phyloP scores from a whole-genome alignment of 768 basidiomycete species.

The Psilocybe cyanescens region DNA sequence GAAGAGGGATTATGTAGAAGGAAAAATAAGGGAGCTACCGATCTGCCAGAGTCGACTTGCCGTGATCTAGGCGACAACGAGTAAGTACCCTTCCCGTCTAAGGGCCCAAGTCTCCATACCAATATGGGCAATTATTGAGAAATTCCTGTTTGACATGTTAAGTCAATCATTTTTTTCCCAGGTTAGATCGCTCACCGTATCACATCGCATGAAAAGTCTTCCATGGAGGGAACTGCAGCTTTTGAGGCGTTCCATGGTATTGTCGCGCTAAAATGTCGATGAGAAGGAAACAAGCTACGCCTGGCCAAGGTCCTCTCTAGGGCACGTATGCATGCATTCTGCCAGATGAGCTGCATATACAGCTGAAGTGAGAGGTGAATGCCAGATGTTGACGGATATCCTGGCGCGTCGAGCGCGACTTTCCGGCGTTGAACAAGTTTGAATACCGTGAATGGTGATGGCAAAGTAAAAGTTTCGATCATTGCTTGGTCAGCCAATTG shows the following conservation, averaged over 20 bases:
- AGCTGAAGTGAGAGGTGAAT: constrained; percentile 2
- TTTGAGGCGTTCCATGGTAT: constrained; percentile 27
- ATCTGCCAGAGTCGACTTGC: constrained; percentile 94
- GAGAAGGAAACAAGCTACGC: not conserved
- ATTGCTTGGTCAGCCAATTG: constrained; percentile 23
- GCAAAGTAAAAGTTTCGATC: constrained; percentile 12
- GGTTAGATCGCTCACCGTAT: constrained; percentile 54
- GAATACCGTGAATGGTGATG: not conserved
- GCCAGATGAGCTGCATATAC: constrained; percentile 31
- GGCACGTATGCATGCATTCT: constrained; percentile 28
- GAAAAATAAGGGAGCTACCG: constrained; percentile 49
- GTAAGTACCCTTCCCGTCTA: not conserved
- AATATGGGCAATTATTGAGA: constrained; percentile 97
- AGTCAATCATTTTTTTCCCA: not conserved
- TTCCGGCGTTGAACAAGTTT: not conserved
- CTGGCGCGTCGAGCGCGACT: constrained; percentile 13
- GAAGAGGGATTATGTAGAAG: not conserved
- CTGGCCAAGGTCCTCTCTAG: constrained; percentile 22
- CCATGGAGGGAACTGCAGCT: constrained; percentile 47
- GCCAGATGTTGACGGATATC: constrained; percentile 1
- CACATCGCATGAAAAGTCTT: constrained; percentile 66
- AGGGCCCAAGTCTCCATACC: constrained; percentile 42
- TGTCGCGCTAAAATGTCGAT: constrained; percentile 22
- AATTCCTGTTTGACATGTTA: constrained; percentile 60
- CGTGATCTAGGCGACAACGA: constrained; percentile 65